phyloP scores from a whole-genome alignment of 768 basidiomycete genomes.

The Suillus decipiens region DNA sequence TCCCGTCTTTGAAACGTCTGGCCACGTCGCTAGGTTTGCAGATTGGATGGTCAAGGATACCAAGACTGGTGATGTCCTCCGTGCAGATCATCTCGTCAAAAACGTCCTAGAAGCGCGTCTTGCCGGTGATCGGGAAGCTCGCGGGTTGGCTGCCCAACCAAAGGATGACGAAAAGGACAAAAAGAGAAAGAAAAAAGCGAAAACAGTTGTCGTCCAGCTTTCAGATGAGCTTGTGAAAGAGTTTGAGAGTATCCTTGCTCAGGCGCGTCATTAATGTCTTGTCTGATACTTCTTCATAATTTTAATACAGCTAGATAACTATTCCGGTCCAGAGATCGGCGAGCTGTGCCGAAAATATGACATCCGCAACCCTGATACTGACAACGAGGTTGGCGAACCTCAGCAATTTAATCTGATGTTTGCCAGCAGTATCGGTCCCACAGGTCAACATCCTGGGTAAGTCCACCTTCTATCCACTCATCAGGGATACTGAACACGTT shows the following conservation, averaged over 20 bases:
- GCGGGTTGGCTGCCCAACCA: constrained; percentile 69
- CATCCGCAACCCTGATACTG: constrained; percentile 89
- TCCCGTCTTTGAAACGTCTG: constrained; percentile 93
- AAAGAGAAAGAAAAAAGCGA: constrained; percentile 69
- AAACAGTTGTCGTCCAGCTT: constrained; percentile 68
- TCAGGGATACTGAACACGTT: background rate
- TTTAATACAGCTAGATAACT: constrained; percentile 65
- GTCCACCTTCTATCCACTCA: background rate
- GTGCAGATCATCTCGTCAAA: constrained; percentile 96
- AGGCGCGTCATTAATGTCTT: constrained; percentile 51
- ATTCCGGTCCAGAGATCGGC: constrained; percentile 85
- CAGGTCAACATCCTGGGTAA: constrained; percentile 93
- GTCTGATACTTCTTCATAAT: background rate
- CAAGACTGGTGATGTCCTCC: constrained; percentile 93
- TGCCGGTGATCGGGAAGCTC: constrained; percentile 88
- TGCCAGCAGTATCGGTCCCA: constrained; percentile 94
- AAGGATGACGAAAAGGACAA: constrained; percentile 52
- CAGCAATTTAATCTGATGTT: constrained; percentile 99
- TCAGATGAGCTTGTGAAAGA: constrained; percentile 70
- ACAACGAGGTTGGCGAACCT: constrained; percentile 90
- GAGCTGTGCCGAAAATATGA: constrained; percentile 78
- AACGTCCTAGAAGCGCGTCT: constrained; percentile 87
- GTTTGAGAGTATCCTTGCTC: constrained; percentile 85
- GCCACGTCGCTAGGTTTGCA: constrained; percentile 96
- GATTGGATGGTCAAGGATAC: constrained; percentile 99